phyloP scores from a whole-genome alignment of 139 green algal species.

The Chlorokybus atmophyticus region DNA sequence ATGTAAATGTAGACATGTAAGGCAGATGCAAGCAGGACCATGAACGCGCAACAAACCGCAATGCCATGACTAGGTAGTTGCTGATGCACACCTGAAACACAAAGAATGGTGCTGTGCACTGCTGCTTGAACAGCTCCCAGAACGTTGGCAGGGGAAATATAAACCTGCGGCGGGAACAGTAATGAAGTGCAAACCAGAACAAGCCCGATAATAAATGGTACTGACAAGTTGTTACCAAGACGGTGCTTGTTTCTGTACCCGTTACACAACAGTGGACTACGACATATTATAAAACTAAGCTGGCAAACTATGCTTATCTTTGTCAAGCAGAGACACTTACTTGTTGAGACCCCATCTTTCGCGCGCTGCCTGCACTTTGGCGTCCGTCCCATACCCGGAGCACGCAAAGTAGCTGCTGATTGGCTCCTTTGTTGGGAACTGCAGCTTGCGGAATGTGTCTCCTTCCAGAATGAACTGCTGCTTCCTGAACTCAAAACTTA shows the following conservation, averaged over 20 bases:
- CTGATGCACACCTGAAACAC: conserved; percentile 44
- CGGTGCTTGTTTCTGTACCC: neutral
- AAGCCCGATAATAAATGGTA: conserved; percentile 7
- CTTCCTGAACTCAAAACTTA: conserved; percentile 25
- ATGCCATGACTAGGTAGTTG: neutral
- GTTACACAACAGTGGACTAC: neutral
- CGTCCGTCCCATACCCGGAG: conserved; percentile 18
- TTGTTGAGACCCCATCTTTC: conserved; percentile 20
- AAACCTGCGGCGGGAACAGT: conserved; percentile 18
- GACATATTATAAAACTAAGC: neutral
- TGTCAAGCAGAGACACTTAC: conserved; percentile 4
- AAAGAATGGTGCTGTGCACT: conserved; percentile 95
- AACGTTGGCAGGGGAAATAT: conserved; percentile 26
- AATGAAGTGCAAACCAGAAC: neutral
- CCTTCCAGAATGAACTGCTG: conserved; percentile 22
- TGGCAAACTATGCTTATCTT: neutral
- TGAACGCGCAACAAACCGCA: neutral
- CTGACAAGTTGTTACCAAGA: neutral
- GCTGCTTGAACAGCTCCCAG: conserved; percentile 43
- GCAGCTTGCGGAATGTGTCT: conserved; percentile 14
- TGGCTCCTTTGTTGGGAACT: conserved; percentile 18
- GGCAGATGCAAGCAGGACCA: neutral
- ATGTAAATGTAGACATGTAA: neutral
- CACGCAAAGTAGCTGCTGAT: conserved; percentile 13
- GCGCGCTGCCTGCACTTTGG: conserved; percentile 18